Base-by-base conservation (phyloP, 2,329 filamentous ascomycete species). In the Paracamarosporium sp. region DNA sequence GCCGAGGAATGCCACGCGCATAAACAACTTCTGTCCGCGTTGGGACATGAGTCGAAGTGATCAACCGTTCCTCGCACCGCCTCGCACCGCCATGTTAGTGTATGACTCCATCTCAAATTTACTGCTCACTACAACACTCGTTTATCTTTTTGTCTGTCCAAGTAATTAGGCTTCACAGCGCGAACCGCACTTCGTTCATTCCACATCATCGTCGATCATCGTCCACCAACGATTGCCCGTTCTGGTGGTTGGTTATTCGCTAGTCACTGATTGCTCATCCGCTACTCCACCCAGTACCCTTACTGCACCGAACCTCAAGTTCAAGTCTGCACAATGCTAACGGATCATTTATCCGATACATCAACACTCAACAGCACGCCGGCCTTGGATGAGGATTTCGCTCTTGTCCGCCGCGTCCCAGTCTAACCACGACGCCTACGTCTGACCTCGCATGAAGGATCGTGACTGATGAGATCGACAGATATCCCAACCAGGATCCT, bases 31-130 rank as follows among this genome's bases (percentile, higher is more conserved):
- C 33, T 30, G 15, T 13, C 47, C 43, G 22, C 41, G 24, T 45
- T 25, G 31, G 17, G 30, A 22, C 4, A 47, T 46, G 43, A 41
- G 43, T 54, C 40, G 24, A 40, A 54, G 12, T 46, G 31, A 45
- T 20, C 50, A 52, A 27, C 17, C 38, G 27, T 51, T 51, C 48
- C 36, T 51, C 31, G 36, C 36, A 51, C 27, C 36, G 25, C 47
- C 35, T 27, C 44, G 27, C 44, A 31, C 28, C 13, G 44, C 17
- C 45, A 7, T n/a, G 13, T 48, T 24, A 51, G 25, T 15, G 48
- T 20, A 41, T 40, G 24, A 22, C 35, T 40, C 28, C 13, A 20
- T 13, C n/a, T 33, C 28, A 22, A 25, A 24, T 25, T n/a, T n/a
- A n/a, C n/a, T n/a, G n/a, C n/a, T n/a, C n/a, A n/a, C n/a, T n/a